phyloP scores from a whole-genome alignment of 2,329 filamentous ascomycete species.

The Calonectria honghensis region DNA sequence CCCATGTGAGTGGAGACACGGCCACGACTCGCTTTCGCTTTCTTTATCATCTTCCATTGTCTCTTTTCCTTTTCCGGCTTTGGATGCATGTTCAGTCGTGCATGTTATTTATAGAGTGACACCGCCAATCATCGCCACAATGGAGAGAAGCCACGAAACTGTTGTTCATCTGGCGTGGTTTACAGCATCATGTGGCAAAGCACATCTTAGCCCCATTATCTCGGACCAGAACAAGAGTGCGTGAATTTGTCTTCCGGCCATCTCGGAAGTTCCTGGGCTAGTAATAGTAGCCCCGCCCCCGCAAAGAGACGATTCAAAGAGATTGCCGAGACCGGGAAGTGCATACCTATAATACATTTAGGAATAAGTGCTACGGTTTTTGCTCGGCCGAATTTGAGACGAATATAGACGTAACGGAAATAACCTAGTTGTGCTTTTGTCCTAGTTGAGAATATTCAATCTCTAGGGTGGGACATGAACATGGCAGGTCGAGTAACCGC shows the following conservation, averaged over 20 bases:
- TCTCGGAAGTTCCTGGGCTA: not conserved
- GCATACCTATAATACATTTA: not conserved
- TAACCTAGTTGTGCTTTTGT: not conserved
- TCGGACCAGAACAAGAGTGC: not conserved
- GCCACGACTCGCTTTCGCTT: not conserved
- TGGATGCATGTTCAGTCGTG: not conserved
- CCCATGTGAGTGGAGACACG: not conserved
- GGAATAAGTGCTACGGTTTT: not conserved
- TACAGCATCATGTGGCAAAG: not conserved
- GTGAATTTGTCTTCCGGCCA: not conserved
- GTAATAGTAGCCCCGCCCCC: not conserved
- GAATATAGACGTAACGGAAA: not conserved
- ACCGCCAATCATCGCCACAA: not conserved
- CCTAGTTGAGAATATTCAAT: not conserved
- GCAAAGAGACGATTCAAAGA: not conserved
- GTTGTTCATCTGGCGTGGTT: not conserved
- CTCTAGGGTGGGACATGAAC: not conserved
- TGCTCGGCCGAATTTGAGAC: not conserved
- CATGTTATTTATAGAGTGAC: not conserved
- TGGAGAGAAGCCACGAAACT: not conserved
- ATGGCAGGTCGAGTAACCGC: not conserved
- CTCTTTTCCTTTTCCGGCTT: not conserved
- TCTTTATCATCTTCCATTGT: not conserved
- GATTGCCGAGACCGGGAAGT: not conserved
- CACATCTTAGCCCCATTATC: not conserved